A percentile compares a stretch with the other conserved stretches of the same genome.
These are phyloP conservation scores for Amanita jacksonii DNA, from an alignment of 768 basidiomycete genomes.

Conservation along the genomic window DNA sequence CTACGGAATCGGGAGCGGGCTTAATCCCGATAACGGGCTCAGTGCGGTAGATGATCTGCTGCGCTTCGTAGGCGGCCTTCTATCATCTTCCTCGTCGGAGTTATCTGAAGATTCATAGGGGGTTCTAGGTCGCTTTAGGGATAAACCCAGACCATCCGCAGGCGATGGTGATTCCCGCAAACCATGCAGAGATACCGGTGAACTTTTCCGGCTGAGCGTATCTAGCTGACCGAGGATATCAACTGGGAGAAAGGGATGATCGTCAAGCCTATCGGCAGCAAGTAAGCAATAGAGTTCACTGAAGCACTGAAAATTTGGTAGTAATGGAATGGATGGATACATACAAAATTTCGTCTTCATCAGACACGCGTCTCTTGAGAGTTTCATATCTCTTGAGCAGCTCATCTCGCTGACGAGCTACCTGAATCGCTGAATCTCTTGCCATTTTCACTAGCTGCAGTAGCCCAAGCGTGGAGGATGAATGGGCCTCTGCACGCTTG, in stretches of 20 bases:
- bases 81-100: too few species aligned
- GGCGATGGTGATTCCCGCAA: neutral
- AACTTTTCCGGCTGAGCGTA: neutral
- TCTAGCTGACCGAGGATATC: neutral
- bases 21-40: neutral
- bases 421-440: constrained; percentile 29
- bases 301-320: neutral
- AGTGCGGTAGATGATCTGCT: neutral
- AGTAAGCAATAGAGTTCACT: neutral
- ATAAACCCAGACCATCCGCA: neutral
- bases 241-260: constrained; percentile 1
- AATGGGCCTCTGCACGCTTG: constrained; percentile 39
- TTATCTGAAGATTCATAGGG: neutral
- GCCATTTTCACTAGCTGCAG: constrained; percentile 33
- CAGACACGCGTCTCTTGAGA: constrained; percentile 13
- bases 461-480: constrained; percentile 36
- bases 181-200: neutral
- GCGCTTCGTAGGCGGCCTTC: too few species aligned
- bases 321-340: neutral
- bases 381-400: constrained; percentile 24
- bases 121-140: constrained; percentile 1
- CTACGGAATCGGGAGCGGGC: neutral
- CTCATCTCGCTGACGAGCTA: constrained; percentile 30
- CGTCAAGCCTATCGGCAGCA: neutral
- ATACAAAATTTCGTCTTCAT: neutral